These are phyloP conservation scores for Diatrype stigma DNA, from an alignment of 2,329 filamentous ascomycete genomes.

Conservation along the genomic window DNA sequence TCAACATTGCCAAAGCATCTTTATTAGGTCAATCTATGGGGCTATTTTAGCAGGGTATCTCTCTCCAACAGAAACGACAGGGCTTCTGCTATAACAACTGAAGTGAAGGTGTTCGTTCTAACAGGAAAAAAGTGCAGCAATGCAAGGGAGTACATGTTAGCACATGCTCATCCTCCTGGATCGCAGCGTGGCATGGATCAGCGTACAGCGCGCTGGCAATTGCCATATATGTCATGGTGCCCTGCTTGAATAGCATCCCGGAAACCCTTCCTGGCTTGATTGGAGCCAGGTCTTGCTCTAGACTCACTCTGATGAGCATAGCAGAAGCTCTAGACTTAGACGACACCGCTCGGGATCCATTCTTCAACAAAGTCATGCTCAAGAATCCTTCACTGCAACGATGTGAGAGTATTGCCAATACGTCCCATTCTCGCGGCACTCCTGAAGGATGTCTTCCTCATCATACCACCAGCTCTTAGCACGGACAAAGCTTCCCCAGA, in stretches of 20 bases:
- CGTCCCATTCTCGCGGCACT: conserved; percentile 51
- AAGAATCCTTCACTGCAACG: conserved; percentile 46
- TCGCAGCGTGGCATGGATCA: background rate
- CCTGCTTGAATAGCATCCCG: background rate
- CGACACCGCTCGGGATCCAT: no score
- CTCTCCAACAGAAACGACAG: background rate
- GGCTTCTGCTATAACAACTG: background rate
- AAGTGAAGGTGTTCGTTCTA: background rate
- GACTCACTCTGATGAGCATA: background rate
- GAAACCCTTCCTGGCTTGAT: background rate
- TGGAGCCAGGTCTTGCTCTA: background rate
- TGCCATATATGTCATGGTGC: background rate
- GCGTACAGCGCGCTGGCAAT: background rate
- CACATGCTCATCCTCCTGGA: background rate
- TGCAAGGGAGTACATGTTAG: background rate
- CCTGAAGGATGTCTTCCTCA: conserved; percentile 47
- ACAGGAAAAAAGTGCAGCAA: background rate
- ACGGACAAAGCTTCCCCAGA: conserved; percentile 52
- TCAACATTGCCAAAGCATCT: background rate
- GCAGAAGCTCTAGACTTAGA: background rate
- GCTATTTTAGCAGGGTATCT: background rate
- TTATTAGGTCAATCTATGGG: background rate
- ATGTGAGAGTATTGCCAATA: conserved; percentile 57
- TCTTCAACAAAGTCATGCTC: conserved; percentile 1
- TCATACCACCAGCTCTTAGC: conserved; percentile 60